Percentiles rank a stretch among this genome's conserved stretches.
Conservation (phyloP, 2,329 filamentous ascomycete species). For the Cordyceps fumosorosea region DNA sequence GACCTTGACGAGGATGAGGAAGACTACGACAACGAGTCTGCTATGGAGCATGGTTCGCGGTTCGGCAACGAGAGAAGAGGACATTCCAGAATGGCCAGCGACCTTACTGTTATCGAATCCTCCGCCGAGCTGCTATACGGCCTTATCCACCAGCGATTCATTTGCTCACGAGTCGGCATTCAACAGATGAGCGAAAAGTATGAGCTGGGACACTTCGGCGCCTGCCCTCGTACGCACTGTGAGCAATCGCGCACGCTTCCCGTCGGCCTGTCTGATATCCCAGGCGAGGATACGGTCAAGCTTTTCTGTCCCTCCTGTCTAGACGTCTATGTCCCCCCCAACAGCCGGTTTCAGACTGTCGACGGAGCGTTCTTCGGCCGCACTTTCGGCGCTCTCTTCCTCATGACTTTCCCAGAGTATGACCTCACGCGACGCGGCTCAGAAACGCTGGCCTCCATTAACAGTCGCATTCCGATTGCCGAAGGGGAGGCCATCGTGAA, state of each 20-base stretch:
- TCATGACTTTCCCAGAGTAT: conserved; percentile 97
- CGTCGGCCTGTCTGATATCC: conserved; percentile 88
- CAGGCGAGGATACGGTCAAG: conserved; percentile 95
- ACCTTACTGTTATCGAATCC: conserved; percentile 91
- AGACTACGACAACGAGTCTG: conserved; percentile 66
- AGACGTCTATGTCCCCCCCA: conserved; percentile 94
- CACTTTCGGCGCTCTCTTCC: conserved; percentile 93
- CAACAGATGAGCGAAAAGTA: conserved; percentile 99
- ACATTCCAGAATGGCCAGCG: conserved; percentile 77
- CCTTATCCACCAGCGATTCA: conserved; percentile 96
- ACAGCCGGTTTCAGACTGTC: conserved; percentile 93
- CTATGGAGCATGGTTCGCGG: conserved; percentile 43
- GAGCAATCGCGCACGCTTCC: conserved; percentile 84
- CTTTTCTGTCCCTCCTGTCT: conserved; percentile 95
- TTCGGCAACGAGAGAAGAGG: conserved; percentile 64
- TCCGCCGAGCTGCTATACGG: conserved; percentile 98
- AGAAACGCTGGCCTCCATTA: conserved; percentile 43
- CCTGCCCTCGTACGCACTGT: conserved; percentile 91
- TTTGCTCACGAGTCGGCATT: conserved; percentile 91
- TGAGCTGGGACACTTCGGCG: conserved; percentile 91
- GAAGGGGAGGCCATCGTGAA: conserved; percentile 59
- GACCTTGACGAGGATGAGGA: conserved; percentile 75
- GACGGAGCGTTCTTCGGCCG: conserved; percentile 98
- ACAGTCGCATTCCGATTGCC: conserved; percentile 26
- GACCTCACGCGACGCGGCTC: conserved; percentile 70